Evolutionary conservation across 768 basidiomycete genomes (phyloP).

Genomic region (Leccinum ochraceum): DNA sequence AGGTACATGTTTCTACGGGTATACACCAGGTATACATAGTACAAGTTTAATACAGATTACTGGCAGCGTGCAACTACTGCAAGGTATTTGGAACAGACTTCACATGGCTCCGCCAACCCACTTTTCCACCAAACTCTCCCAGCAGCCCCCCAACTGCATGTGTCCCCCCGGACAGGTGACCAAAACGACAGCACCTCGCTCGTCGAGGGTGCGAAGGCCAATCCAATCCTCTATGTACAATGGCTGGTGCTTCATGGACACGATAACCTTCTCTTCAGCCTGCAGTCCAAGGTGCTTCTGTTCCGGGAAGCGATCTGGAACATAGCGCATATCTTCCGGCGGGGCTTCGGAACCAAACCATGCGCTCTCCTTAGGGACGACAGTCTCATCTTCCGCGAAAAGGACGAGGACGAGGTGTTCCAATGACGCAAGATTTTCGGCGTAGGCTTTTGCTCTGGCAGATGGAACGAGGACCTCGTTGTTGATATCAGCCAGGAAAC

Average conservation of each 20-base stretch:
- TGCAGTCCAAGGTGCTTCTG: conserved; percentile 15
- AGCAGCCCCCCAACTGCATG: conserved; percentile 70
- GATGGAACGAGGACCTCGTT: conserved; percentile 59
- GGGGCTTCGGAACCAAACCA: conserved; percentile 81
- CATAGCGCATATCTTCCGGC: conserved; percentile 25
- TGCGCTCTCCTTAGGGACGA: conserved; percentile 80
- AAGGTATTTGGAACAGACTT: background rate
- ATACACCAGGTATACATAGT: background rate
- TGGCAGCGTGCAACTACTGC: background rate
- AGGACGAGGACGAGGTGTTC: conserved; percentile 70
- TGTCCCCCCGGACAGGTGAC: conserved; percentile 71
- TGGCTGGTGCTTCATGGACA: conserved; percentile 73
- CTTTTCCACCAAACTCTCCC: conserved; percentile 50
- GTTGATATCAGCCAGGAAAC: conserved; percentile 76
- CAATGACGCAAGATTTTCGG: conserved; percentile 57
- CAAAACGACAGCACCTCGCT: conserved; percentile 59
- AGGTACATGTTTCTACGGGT: too few species aligned
- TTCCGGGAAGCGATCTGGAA: conserved; percentile 1
- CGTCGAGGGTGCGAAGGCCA: conserved; percentile 70
- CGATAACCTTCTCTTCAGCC: conserved; percentile 38
- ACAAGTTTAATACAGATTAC: background rate
- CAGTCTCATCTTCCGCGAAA: conserved; percentile 73
- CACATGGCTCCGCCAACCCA: conserved; percentile 39
- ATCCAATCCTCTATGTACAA: conserved; percentile 83
- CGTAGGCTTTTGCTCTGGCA: conserved; percentile 59